phyloP scores from a whole-genome alignment of 176 grass and related monocot species.

The Oryza coarctata region DNA sequence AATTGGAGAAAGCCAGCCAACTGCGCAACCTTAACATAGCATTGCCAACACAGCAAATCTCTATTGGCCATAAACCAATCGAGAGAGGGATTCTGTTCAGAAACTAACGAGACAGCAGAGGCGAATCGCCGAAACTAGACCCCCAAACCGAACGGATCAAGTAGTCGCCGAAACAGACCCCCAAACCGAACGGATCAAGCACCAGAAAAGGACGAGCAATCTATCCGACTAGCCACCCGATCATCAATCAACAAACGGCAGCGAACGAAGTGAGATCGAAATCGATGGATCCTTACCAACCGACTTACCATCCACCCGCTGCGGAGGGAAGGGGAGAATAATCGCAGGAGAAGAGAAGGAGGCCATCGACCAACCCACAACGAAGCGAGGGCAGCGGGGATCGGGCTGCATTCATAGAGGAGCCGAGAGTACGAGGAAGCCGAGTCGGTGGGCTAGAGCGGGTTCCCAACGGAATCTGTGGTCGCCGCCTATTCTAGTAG shows the following conservation, averaged over 20 bases:
- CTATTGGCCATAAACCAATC: not conserved
- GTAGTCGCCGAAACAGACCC: not conserved
- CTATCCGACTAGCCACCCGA: not conserved
- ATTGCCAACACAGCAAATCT: not conserved
- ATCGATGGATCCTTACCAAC: not conserved
- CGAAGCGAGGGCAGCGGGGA: not conserved
- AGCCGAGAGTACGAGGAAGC: not conserved
- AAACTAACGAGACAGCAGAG: not conserved
- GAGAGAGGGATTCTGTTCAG: not conserved
- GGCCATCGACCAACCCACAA: not conserved
- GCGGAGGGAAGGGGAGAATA: not conserved
- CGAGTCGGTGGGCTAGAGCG: not conserved
- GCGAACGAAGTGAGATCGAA: not conserved
- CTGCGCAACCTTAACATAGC: not conserved
- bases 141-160: not conserved
- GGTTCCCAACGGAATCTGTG: not conserved
- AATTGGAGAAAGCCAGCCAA: not conserved
- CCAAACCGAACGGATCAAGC: not conserved
- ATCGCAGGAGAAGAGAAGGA: too few relatives aligned
- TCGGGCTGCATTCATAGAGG: not conserved
- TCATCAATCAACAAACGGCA: not conserved
- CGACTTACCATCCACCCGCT: not conserved
- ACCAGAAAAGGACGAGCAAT: not conserved
- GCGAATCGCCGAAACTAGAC: not conserved
- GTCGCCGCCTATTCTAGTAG: not conserved